Evolutionary conservation across 2,329 filamentous ascomycete species (phyloP), one percentile per base, ranked within the genome.

Genomic region (Colletotrichum cuscutae): DNA sequence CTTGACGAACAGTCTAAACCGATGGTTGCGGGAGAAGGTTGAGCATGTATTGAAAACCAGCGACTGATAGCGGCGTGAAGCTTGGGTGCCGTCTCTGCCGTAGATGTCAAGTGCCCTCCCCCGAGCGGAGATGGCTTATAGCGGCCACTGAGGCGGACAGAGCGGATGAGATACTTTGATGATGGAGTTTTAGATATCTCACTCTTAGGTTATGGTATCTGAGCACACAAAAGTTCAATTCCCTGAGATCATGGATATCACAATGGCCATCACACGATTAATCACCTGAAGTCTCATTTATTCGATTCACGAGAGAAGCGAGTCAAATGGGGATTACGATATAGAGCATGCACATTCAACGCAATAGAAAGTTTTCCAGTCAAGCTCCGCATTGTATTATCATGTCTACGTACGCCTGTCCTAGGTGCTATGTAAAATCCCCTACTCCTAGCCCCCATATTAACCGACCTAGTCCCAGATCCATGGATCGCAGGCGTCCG

Each of bases 331-430:
- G 19, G 8, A n/a, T 49, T 49, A 1, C 19, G 12, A 5, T 5
- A 7, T 42, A 8, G 1, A 19, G 5, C 0, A 22, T 22, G 8
- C 42, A 22, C 42, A 8, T 22, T 19, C 5, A 13, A 1, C 1
- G 12, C 8, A 4, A 4, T 49, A 7, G 1, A 4, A 26, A 32
- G 12, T 12, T 52, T 56, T 7, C 42, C 4, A 32, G 46, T 37
- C 54, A 15, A 65, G 46, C 1, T 63, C 49, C 35, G 22, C 30
- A 22, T 65, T 42, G 30, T 46, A 54, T 72, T 46, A 59, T 30
- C 54, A 42, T 70, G 58, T 65, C 70, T 72, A 72, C 56, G 54
- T 72, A 65, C 65, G 54, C 46, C 69, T 62, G 37, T 52, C 54
- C 54, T 57, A 61, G 60, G 37, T 58, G n/a, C 19, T 46, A 35